Percentiles rank a stretch among this genome's conserved stretches.
Conservation (phyloP, 352 stramenopile genomes). For the Pythium apleroticum region DNA sequence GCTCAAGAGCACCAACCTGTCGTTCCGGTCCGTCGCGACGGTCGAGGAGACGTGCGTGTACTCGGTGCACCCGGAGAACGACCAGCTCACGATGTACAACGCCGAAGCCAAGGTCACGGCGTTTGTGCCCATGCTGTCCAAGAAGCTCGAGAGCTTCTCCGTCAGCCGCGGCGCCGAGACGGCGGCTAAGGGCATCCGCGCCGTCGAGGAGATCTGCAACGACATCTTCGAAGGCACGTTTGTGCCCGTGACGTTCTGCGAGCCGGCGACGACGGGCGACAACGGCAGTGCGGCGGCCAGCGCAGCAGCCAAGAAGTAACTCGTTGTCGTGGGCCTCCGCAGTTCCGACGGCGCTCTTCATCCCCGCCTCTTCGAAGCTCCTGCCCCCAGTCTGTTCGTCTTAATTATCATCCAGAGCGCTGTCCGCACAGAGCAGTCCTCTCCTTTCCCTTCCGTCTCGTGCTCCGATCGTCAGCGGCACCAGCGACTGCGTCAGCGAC, state of each 20-base stretch:
- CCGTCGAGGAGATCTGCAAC: slow-evolving; percentile 79
- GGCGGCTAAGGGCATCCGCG: slow-evolving; percentile 75
- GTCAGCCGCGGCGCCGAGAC: slow-evolving; percentile 71
- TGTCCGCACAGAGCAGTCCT: not conserved
- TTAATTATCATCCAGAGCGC: slow-evolving; percentile 3
- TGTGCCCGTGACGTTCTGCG: slow-evolving; percentile 55
- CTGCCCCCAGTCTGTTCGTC: not conserved
- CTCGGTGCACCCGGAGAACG: slow-evolving; percentile 60
- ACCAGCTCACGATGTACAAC: slow-evolving; percentile 59
- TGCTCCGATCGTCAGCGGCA: not conserved
- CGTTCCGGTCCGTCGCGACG: slow-evolving; percentile 70
- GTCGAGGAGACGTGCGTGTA: slow-evolving; percentile 87
- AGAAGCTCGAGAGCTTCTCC: slow-evolving; percentile 83
- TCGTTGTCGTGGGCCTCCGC: not conserved
- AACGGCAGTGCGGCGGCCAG: not conserved
- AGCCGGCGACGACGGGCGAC: slow-evolving; percentile 24
- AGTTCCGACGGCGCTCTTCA: not conserved
- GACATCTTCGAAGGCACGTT: slow-evolving; percentile 88
- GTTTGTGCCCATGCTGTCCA: slow-evolving; percentile 77
- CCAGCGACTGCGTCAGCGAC: too few species aligned
- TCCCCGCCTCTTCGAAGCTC: not conserved
- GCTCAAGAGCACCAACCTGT: slow-evolving; percentile 83
- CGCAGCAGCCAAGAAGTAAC: slow-evolving; percentile 17
- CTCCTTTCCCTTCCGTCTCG: not conserved
- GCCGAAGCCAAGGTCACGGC: slow-evolving; percentile 78